Conservation (phyloP, 2,329 filamentous ascomycete species). For the Bipolaris zeicola region DNA sequence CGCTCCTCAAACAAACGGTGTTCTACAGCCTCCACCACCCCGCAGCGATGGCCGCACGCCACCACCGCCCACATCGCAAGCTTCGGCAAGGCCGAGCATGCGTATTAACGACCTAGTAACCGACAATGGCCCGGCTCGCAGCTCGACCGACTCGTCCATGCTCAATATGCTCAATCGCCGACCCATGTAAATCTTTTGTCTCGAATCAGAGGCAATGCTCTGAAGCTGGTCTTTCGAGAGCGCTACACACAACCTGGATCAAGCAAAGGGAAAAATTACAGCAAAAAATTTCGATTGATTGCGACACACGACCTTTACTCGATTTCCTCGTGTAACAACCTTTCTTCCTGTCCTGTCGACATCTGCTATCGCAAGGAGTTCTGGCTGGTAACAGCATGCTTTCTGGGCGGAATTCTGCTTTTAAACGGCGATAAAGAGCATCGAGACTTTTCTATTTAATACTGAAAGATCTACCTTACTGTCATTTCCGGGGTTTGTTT, state of each 20-base stretch:
- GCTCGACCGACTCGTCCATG: conserved; percentile 52
- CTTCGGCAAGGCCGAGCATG: conserved; percentile 46
- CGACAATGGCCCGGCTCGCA: conserved; percentile 46
- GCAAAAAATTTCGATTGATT: conserved; percentile 5
- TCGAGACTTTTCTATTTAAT: conserved; percentile 19
- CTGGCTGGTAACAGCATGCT: conserved; percentile 24
- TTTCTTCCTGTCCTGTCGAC: conserved; percentile 21
- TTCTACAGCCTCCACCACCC: conserved; percentile 43
- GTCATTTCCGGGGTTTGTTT: conserved; percentile 5
- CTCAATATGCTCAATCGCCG: conserved; percentile 51
- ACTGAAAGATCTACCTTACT: conserved; percentile 9
- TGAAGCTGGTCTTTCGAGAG: conserved; percentile 42
- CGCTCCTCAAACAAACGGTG: conserved; percentile 35
- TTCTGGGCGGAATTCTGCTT: conserved; percentile 32
- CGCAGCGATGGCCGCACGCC: conserved; percentile 49
- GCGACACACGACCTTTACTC: conserved; percentile 13
- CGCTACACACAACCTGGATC: conserved; percentile 18
- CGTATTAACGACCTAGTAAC: conserved; percentile 52
- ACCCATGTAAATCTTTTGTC: conserved; percentile 37
- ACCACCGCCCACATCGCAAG: conserved; percentile 44
- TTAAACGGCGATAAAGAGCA: conserved; percentile 28
- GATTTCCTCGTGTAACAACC: conserved; percentile 32
- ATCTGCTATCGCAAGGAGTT: conserved; percentile 23
- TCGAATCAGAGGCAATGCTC: conserved; percentile 19
- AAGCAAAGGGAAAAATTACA: conserved; percentile 14